These are phyloP conservation scores for Paramecium caudatum DNA, from an alignment of 73 alveolate species.

Conservation along the genomic window DNA sequence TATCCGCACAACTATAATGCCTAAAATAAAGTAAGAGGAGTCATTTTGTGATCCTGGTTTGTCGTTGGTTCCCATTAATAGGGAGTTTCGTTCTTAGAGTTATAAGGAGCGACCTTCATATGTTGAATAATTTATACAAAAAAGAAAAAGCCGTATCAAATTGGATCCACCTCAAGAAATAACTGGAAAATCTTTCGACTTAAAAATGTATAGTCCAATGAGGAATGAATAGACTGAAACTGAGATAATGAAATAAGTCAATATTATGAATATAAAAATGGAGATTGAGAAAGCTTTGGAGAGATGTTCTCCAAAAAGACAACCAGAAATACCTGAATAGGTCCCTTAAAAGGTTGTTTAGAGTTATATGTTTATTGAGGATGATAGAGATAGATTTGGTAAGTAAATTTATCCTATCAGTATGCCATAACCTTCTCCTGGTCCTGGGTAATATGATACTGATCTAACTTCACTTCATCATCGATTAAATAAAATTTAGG, in stretches of 20 bases:
- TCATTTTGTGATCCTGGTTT: background rate
- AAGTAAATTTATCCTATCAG: constrained; percentile 46
- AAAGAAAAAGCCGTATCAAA: background rate
- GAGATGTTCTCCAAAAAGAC: constrained; percentile 12
- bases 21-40: constrained; percentile 10
- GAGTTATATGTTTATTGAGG: constrained; percentile 61
- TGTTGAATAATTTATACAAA: background rate
- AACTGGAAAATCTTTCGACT: background rate
- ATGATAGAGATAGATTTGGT: constrained; percentile 71
- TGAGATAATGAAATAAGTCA: background rate
- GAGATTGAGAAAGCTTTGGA: constrained; percentile 38
- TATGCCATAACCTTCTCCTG: constrained; percentile 46
- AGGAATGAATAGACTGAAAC: constrained; percentile 28
- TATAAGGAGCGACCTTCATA: constrained; percentile 8
- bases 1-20: constrained; percentile 9
- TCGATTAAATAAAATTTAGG: constrained; percentile 18
- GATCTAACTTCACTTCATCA: background rate
- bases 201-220: background rate
- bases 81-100: constrained; percentile 7
- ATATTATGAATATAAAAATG: background rate
- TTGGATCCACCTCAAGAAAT: constrained; percentile 30
- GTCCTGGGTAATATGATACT: constrained; percentile 63
- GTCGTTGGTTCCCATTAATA: background rate
- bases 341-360: background rate
- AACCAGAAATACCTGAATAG: background rate